These are phyloP conservation scores for Globisporangium perplexum DNA, from an alignment of 352 stramenopile genomes.

Conservation along the genomic window DNA sequence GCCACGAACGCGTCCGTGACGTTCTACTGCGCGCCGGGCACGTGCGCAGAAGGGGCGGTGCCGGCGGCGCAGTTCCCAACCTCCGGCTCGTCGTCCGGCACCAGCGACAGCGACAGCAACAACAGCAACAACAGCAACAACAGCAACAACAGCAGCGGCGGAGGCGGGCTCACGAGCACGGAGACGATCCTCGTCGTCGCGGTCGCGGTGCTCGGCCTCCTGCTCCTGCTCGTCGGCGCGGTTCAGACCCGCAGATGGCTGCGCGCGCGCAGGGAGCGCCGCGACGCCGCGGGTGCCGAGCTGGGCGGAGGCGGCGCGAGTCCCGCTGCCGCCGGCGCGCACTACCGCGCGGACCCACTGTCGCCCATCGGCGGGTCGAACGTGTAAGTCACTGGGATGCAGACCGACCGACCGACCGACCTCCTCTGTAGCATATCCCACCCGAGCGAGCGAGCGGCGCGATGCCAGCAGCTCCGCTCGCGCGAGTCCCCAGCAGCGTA, in stretches of 20 bases:
- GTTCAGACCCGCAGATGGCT: constrained; percentile 7
- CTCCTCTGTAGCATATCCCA: too few relatives aligned
- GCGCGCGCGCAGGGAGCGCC: background rate
- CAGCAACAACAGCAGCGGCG: background rate
- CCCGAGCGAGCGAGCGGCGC: too few relatives aligned
- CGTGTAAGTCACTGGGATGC: too few relatives aligned
- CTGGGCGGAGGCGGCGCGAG: background rate
- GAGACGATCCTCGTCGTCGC: constrained; percentile 3
- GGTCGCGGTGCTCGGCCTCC: constrained; percentile 1
- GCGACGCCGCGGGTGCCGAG: background rate
- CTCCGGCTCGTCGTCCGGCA: background rate
- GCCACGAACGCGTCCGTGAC: constrained; percentile 54
- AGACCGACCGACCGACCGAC: too few relatives aligned
- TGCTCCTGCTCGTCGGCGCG: constrained; percentile 19
- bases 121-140: background rate
- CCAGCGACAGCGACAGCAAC: too few relatives aligned
- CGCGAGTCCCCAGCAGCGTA: too few relatives aligned
- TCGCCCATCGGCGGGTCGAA: constrained; percentile 2
- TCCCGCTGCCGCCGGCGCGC: background rate
- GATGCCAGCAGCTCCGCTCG: too few relatives aligned
- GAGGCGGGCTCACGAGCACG: constrained; percentile 1
- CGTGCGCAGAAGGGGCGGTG: constrained; percentile 1
- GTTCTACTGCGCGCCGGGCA: constrained; percentile 39
- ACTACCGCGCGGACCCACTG: constrained; percentile 12
- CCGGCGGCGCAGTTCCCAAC: constrained; percentile 3